Evolutionary conservation across 306 rosid genomes (phyloP), one percentile per base, ranked within the genome.

Genomic region (Morella rubra): DNA sequence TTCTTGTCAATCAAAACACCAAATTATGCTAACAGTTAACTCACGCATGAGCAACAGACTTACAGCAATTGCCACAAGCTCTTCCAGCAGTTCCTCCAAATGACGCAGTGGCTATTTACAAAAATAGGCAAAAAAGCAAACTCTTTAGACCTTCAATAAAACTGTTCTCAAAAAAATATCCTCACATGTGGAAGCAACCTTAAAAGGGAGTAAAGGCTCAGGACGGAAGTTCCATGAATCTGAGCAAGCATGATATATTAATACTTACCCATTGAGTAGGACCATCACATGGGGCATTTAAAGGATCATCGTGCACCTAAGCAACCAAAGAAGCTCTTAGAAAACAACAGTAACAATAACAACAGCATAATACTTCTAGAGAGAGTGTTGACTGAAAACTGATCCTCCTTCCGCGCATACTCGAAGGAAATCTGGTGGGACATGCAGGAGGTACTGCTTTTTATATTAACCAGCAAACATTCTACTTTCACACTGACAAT

Each of bases 51-150:
- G 76, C 6, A 79, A 61, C 41, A 75, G 15, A 90, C 94, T 92
- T 90, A 95, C 99, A 71, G 97, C 91, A 58, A 95, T 95, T 37
- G 99, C 93, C 73, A 95, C 91, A 72, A 95, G 99, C 89, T 95
- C 97, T 78, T 87, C 88, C 69, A 95, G 91, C 72, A 92, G 86
- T 84, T 92, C 97, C 89, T 95, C 95, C 85, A 90, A 88, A 79
- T 95, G 87, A 81, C 92, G 96, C 85, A 95, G 76, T 75, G 99
- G 99, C 97, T 95, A 84, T 81, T 50, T 37, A 50, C 12, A 46
- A 45, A 79, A 52, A 79, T 15, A 65, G 78, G 71, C 55, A 72
- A 40, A 71, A 79, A 13, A 20, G 19, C 37, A 74, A 68, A 22
- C 50, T 20, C 49, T 24, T 72, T 50, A 78, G 52, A 44, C 64